Conservation (phyloP, 352 stramenopile genomes). For the Phytopythium chamaehyphon region DNA sequence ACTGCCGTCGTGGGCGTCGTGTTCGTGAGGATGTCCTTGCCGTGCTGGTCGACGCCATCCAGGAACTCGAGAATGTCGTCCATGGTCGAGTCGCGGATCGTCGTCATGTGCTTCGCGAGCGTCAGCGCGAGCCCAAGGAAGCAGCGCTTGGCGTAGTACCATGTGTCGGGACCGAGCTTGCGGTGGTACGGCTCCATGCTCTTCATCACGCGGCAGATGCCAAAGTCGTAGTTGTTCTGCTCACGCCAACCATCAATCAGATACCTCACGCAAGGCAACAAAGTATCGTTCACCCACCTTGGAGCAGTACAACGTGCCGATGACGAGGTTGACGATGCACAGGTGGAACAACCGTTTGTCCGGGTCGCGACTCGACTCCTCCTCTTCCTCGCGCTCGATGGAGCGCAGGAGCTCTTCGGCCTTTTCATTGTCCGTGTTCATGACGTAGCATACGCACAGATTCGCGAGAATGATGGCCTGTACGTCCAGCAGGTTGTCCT, state of each 20-base stretch:
- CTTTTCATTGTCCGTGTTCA: conserved; percentile 96
- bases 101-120: conserved; percentile 94
- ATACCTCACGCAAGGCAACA: background rate
- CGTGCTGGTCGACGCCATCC: conserved; percentile 88
- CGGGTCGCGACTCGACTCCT: conserved; percentile 81
- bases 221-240: conserved; percentile 95
- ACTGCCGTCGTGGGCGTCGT: background rate
- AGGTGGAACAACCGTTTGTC: conserved; percentile 92
- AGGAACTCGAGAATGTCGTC: conserved; percentile 94
- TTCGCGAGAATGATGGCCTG: conserved; percentile 97
- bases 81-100: conserved; percentile 93
- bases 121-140: conserved; percentile 93
- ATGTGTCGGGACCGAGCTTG: conserved; percentile 94
- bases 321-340: conserved; percentile 98
- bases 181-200: conserved; percentile 95
- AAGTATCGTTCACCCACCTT: conserved; percentile 44
- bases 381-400: conserved; percentile 94
- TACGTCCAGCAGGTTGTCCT: conserved; percentile 91
- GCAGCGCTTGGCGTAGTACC: conserved; percentile 95
- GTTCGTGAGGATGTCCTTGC: conserved; percentile 88
- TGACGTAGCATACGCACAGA: conserved; percentile 96
- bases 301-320: conserved; percentile 97
- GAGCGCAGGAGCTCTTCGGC: conserved; percentile 94
- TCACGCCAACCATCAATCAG: background rate
- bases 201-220: conserved; percentile 93